Evolutionary conservation across 2,329 filamentous ascomycete species (phyloP), one percentile per base, ranked within the genome.

Genomic region (Pseudocercospora ulei): DNA sequence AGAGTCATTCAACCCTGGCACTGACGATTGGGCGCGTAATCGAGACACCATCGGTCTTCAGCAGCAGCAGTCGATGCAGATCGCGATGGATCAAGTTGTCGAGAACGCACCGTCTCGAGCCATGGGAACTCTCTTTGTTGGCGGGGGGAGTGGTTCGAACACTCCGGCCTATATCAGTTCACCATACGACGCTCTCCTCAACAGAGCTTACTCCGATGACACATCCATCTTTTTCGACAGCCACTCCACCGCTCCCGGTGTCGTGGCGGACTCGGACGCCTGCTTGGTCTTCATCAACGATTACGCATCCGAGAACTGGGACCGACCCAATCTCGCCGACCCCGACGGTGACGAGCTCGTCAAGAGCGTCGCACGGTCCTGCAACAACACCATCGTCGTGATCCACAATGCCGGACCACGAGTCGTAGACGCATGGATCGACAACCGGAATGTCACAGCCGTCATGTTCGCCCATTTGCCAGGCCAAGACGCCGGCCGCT

Each of bases 391-490:
- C 1, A 65, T 81, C 11, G 77, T 80, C 0, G 63, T 79, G 1
- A 65, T 80, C 3, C 76, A 81, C 57, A 80, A 78, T 26, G 74
- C 75, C 1, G 77, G 77, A 0, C 64, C 71, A 6, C 66, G 76
- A 1, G 56, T 77, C 0, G 70, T 80, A 0, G 76, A 80, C 43
- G 61, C 63, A 1, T 82, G 74, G 63, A 65, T 75, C 43, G 70
- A 80, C 33, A 69, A 82, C 41, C 62, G 67, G 5, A 80, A 81
- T 45, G 69, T 82, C 20, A 80, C 75, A 0, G 75, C 70, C 1
- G 62, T 82, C 9, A 64, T 82, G 0, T 75, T 75, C 47, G 76
- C 73, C 3, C 76, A 80, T 50, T 62, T 80, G 0, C 77, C 76
- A 0, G 78, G 78, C 0, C 74, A 81, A 51, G 73, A 78, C 39